phyloP scores from a whole-genome alignment of 148 eudicot genomes.

The Silene latifolia region DNA sequence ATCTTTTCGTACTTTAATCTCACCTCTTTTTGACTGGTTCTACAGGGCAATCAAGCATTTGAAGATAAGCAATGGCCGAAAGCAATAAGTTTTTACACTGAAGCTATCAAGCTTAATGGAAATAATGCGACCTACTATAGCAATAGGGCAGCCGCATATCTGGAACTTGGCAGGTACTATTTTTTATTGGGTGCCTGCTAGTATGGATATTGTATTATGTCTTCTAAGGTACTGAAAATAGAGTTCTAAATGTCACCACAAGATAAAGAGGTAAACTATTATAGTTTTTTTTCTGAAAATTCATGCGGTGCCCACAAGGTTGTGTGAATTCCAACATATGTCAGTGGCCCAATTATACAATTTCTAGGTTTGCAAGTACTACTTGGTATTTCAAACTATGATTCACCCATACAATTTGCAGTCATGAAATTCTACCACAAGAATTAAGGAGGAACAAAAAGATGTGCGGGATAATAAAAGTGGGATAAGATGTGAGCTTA shows the following conservation, averaged over 20 bases:
- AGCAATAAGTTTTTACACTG: constrained; percentile 71
- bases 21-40: constrained; percentile 3
- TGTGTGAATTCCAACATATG: neutral
- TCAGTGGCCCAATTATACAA: neutral
- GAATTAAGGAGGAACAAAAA: neutral
- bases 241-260: neutral
- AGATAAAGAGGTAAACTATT: neutral
- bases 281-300: neutral
- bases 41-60: constrained; percentile 86
- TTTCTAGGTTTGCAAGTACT: no score
- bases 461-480: neutral
- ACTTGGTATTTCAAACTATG: neutral
- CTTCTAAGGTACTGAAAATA: neutral
- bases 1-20: neutral
- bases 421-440: neutral
- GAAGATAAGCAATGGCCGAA: constrained; percentile 80
- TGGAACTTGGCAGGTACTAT: constrained; percentile 67
- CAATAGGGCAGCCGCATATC: constrained; percentile 81
- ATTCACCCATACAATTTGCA: neutral
- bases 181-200: neutral
- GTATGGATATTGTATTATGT: neutral
- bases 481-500: neutral
- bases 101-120: constrained; percentile 77
- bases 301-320: neutral
- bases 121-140: constrained; percentile 78